Conservation (phyloP, 768 basidiomycete species). For the Auriscalpium vulgare region DNA sequence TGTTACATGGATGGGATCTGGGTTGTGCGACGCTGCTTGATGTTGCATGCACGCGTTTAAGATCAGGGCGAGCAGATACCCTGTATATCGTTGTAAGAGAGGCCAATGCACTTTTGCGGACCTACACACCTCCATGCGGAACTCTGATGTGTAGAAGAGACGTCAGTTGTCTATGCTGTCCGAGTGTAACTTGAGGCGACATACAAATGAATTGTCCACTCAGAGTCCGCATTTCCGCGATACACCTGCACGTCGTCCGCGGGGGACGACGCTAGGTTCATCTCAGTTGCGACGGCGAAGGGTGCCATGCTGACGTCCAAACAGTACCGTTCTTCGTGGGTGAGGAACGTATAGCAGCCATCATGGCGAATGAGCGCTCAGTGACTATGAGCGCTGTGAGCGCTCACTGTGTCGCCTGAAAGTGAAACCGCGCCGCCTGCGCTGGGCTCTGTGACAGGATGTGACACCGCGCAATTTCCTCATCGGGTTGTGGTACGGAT, state of each 20-base stretch:
- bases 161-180: background rate
- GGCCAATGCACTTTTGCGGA: background rate
- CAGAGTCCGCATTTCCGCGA: background rate
- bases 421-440: no score
- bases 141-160: background rate
- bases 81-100: conserved; percentile 23
- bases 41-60: conserved; percentile 46
- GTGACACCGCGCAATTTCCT: no score
- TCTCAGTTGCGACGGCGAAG: background rate
- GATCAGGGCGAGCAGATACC: conserved; percentile 49
- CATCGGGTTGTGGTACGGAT: no score
- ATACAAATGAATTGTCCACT: background rate
- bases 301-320: background rate
- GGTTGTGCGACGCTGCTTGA: conserved; percentile 40
- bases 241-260: background rate
- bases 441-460: no score
- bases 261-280: background rate
- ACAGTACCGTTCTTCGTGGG: no score
- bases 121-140: background rate
- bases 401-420: no score
- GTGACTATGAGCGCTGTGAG: no score
- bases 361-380: no score
- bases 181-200: background rate
- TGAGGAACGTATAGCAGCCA: no score
- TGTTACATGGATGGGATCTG: conserved; percentile 52